Evolutionary conservation across 2,329 filamentous ascomycete species (phyloP), one percentile per base, ranked within the genome.

Genomic region (Tolypocladium amazonense): DNA sequence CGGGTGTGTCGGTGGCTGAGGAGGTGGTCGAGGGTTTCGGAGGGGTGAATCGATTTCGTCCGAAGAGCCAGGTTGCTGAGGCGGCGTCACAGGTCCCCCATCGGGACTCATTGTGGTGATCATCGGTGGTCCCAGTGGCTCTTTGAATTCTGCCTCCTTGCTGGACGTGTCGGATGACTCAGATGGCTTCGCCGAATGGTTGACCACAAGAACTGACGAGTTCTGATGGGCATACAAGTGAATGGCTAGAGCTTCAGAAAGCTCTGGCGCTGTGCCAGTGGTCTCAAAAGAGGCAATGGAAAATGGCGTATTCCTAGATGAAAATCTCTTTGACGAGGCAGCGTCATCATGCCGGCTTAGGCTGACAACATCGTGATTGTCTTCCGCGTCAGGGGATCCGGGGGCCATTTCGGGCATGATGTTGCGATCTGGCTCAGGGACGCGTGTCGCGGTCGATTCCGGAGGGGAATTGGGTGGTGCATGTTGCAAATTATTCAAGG

Each of bases 191-290:
- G 73, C 75, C 12, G 79, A 79, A 66, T 85, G 80, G 63, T 85
- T 75, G 37, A 87, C 81, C 71, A 87, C 78, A 50, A 86, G 69
- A 14, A 88, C 73, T 5, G 85, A 88, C 56, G 80, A 85, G 64
- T 87, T 87, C 65, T 87, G 83, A 63, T 88, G 85, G 25, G 81
- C 79, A 64, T 81, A 86, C 65, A 88, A 83, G 62, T 78, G 84
- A 59, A 88, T 78, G 45, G 82, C 83, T 67, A 81, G 73, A 39
- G 85, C 85, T 71, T 88, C 84, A 0, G 84, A 84, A 47, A 88
- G 79, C 64, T 86, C 84, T 4, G 78, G 76, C 3, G 81, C 85
- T n/a, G 84, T 86, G 39, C 77, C 80, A 43, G 76, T 81, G n/a
- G 83, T 85, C 58, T 86, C 84, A 56, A 86, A 77, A 0, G 85